phyloP scores from a whole-genome alignment of 805 yeast genomes.

The Cephaloascus fragrans region DNA sequence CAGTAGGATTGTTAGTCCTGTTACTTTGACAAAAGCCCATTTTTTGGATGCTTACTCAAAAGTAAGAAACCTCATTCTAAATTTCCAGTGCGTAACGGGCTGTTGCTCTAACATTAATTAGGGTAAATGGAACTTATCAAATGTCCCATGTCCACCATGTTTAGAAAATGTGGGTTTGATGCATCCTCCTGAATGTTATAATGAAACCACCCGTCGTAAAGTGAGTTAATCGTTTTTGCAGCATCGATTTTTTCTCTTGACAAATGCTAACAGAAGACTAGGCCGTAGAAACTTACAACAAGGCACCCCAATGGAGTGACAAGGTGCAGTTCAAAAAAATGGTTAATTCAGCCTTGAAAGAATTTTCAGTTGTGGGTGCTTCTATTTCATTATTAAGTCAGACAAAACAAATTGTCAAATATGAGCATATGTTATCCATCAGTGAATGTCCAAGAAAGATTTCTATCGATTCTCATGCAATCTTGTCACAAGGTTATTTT shows the following conservation, averaged over 20 bases:
- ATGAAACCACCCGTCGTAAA: conserved; percentile 35
- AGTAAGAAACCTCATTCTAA: conserved; percentile 10
- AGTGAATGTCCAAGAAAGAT: conserved; percentile 43
- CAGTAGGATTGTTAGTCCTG: conserved; percentile 2
- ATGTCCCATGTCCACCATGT: conserved; percentile 46
- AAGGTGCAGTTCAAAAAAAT: conserved; percentile 24
- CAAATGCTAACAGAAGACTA: no score
- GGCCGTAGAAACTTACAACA: conserved; percentile 26
- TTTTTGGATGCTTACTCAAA: conserved; percentile 45
- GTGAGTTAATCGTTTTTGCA: conserved; percentile 3
- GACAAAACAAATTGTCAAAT: conserved; percentile 37
- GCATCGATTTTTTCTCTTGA: no score
- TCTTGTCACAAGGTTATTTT: conserved; percentile 47
- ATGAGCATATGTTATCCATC: conserved; percentile 35
- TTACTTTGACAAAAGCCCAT: conserved; percentile 38
- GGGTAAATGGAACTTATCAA: conserved; percentile 48
- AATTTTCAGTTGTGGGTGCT: conserved; percentile 40
- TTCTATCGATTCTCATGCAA: conserved; percentile 62
- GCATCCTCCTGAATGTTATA: conserved; percentile 49
- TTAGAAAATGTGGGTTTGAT: conserved; percentile 34
- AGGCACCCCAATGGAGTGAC: conserved; percentile 41
- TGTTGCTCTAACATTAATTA: no score
- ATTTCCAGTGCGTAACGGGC: no score
- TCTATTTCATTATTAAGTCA: conserved; percentile 49
- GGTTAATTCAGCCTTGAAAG: conserved; percentile 24